Percentiles rank a stretch among this genome's conserved stretches.
phyloP scores from a whole-genome alignment of 441 rosid genomes.

The Erysimum cheiri region DNA sequence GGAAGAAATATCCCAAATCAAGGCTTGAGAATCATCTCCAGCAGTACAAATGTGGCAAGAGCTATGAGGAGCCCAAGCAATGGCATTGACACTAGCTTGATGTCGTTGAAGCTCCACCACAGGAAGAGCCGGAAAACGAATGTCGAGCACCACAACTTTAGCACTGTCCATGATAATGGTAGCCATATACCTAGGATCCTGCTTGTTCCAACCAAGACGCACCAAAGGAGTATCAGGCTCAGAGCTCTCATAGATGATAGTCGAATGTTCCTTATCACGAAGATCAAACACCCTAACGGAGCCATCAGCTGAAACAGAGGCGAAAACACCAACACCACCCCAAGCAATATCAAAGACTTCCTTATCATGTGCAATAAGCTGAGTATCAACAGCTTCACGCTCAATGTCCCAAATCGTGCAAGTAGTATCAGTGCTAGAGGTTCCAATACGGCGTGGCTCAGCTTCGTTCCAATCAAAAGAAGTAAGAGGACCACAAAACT shows the following conservation, averaged over 20 bases:
- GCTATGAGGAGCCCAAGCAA: conserved; percentile 99
- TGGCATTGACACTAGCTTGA: conserved; percentile 87
- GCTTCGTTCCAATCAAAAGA: conserved; percentile 98
- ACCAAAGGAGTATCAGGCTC: conserved; percentile 94
- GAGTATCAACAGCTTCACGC: conserved; percentile 86
- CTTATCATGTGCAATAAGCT: conserved; percentile 92
- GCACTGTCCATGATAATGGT: conserved; percentile 96
- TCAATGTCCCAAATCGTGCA: conserved; percentile 99
- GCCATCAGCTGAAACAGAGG: conserved; percentile 96
- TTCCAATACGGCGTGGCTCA: conserved; percentile 85
- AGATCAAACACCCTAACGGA: conserved; percentile 93
- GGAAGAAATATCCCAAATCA: conserved; percentile 92
- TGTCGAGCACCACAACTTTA: conserved; percentile 92
- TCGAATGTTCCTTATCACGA: conserved; percentile 94
- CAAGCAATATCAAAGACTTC: conserved; percentile 99
- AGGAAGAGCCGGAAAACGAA: conserved; percentile 89
- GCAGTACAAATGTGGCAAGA: conserved; percentile 97
- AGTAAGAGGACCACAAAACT: conserved; percentile 87
- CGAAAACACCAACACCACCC: conserved; percentile 98
- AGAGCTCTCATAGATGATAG: conserved; percentile 92
- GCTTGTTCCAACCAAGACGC: conserved; percentile 97
- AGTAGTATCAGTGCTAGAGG: conserved; percentile 88
- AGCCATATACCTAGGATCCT: conserved; percentile 98
- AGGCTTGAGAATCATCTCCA: conserved; percentile 94
- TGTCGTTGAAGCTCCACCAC: conserved; percentile 96